phyloP scores from a whole-genome alignment of 1,139 yeast species.

The Debaryomyces sp. region DNA sequence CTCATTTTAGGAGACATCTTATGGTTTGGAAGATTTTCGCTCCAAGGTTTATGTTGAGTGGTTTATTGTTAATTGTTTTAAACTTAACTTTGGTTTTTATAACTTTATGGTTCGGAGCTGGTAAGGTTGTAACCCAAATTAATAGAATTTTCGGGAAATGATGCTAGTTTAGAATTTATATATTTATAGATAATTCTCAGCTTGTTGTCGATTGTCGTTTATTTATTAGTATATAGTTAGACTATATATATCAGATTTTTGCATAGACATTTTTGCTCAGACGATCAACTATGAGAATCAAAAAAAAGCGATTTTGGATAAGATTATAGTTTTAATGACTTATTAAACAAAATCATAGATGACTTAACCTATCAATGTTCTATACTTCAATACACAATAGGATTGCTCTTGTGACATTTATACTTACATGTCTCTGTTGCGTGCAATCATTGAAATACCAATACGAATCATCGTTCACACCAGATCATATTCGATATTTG shows the following conservation, averaged over 20 bases:
- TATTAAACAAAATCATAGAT: neutral
- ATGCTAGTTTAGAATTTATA: slow-evolving; percentile 1
- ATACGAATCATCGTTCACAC: slow-evolving; percentile 47
- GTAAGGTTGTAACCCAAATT: slow-evolving; percentile 65
- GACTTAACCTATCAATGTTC: neutral
- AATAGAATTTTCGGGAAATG: slow-evolving; percentile 65
- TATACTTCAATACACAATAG: neutral
- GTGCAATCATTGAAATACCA: slow-evolving; percentile 1
- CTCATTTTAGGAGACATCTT: slow-evolving; percentile 86
- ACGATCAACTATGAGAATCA: neutral
- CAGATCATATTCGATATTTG: slow-evolving; percentile 48
- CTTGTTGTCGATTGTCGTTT: neutral
- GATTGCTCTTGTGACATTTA: neutral
- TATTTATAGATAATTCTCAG: neutral
- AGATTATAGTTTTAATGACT: neutral
- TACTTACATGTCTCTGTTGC: neutral
- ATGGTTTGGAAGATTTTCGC: slow-evolving; percentile 99
- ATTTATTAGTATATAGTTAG: slow-evolving; percentile 3
- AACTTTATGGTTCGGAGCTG: slow-evolving; percentile 69
- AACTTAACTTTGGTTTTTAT: slow-evolving; percentile 62
- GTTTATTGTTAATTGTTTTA: slow-evolving; percentile 63
- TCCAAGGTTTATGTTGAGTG: slow-evolving; percentile 91
- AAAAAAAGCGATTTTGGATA: neutral
- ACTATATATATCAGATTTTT: neutral
- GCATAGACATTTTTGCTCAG: neutral